Conservation (phyloP, 345 rosid genomes). For the Physaria fendleri region DNA sequence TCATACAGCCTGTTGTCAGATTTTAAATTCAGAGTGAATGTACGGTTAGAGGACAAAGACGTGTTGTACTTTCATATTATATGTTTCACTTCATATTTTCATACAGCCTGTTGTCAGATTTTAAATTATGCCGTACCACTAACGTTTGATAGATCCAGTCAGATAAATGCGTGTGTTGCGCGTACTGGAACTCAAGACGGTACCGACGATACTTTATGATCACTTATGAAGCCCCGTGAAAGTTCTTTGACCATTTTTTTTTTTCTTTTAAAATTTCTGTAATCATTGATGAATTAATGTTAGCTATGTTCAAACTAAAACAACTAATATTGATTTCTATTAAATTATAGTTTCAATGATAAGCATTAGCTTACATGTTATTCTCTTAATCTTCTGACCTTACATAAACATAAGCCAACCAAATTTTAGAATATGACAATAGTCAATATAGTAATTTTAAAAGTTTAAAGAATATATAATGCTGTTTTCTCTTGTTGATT, state of each 20-base stretch:
- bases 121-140: slow-evolving; percentile 20
- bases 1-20: slow-evolving; percentile 22
- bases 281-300: slow-evolving; percentile 1
- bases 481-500: background rate
- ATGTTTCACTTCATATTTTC: slow-evolving; percentile 14
- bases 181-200: background rate
- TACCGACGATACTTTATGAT: background rate
- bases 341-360: background rate
- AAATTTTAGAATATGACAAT: background rate
- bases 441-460: background rate
- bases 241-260: slow-evolving; percentile 9
- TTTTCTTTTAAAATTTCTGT: background rate
- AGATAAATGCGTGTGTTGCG: background rate
- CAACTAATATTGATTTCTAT: background rate
- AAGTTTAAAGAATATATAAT: background rate
- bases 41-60: slow-evolving; percentile 34
- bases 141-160: slow-evolving; percentile 19
- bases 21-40: slow-evolving; percentile 26
- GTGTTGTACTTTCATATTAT: slow-evolving; percentile 27
- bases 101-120: slow-evolving; percentile 22
- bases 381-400: too few relatives aligned
- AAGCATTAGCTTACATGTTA: background rate
- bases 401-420: background rate
- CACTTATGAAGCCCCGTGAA: slow-evolving; percentile 5
- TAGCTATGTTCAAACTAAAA: background rate